phyloP scores from a whole-genome alignment of 441 rosid species.

The Raphanus hybrid region DNA sequence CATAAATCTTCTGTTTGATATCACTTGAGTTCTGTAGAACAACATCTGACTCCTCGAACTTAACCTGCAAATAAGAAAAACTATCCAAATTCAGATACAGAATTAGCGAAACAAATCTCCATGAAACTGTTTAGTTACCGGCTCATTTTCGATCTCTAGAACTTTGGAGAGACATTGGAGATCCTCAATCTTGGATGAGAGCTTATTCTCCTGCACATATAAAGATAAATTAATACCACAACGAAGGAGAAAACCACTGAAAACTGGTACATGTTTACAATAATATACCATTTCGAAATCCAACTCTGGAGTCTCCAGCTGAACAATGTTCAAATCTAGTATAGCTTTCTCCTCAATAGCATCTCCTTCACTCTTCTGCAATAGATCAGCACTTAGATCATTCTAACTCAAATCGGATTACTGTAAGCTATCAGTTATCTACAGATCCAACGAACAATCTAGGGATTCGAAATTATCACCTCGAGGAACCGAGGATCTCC shows the following conservation, averaged over 20 bases:
- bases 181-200: conserved; percentile 46
- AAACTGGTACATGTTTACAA: conserved; percentile 8
- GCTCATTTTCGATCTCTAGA: conserved; percentile 49
- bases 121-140: conserved; percentile 42
- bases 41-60: conserved; percentile 40
- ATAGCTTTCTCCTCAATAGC: conserved; percentile 41
- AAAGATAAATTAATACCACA: not conserved
- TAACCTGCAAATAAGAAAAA: conserved; percentile 54
- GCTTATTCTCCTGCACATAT: conserved; percentile 51
- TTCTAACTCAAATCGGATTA: conserved; percentile 29
- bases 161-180: conserved; percentile 49
- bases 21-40: conserved; percentile 40
- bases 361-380: conserved; percentile 53
- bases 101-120: not conserved
- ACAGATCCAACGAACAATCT: conserved; percentile 4
- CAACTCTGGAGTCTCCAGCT: conserved; percentile 73
- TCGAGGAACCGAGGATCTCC: conserved; percentile 28
- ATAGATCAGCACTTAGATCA: conserved; percentile 14
- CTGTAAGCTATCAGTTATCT: conserved; percentile 10
- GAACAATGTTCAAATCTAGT: conserved; percentile 42
- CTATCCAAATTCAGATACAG: conserved; percentile 12
- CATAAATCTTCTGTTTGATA: conserved; percentile 57
- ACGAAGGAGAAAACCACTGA: conserved; percentile 17
- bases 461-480: conserved; percentile 28
- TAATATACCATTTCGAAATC: conserved; percentile 56